Base-by-base conservation (phyloP, 2,329 filamentous ascomycete species). In the Mariannaea elegans region DNA sequence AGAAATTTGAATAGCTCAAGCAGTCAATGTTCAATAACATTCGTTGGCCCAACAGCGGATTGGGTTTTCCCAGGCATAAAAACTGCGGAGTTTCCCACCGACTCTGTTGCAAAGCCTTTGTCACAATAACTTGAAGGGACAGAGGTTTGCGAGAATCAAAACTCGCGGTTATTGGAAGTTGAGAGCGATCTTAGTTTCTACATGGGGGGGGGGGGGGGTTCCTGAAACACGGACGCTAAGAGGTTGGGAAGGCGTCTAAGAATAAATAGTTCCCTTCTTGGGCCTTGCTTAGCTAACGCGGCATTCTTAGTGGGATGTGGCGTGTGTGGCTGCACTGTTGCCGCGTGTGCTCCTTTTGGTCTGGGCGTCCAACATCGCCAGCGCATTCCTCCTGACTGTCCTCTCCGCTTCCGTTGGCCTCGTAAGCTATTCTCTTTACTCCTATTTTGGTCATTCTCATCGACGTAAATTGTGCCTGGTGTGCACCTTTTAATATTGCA, bases 391-490 rank as follows among this genome's bases (percentile, higher is more conserved):
- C 57, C 50, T 60, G 45, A 55, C 24, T 29, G 23, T 36, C 16
- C 18, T 18, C 3, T 18, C 2, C 36, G 5, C 24, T 27, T 27
- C 24, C 9, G 24, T 27, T 54, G 51, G 36, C 44, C 38, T 55
- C 27, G 46, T 49, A 36, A 44, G 38, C 29, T 29, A 34, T 29
- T 39, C 38, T 19, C n/a, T 56, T 27, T 52, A 23, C 41, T 45
- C 41, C 44, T 24, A 42, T 34, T 27, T 53, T 51, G 23, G 12
- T 29, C 41, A 5, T 27, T 45, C 38, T 39, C 31, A 29, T 46
- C 59, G 32, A 27, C n/a, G 19, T 38, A 24, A 47, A 53, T 34
- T 62, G 59, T 39, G 56, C 62, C 54, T 51, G 44, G 34, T 32
- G 39, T 63, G 56, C 36, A 53, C 41, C 16, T 38, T 41, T 56